Evolutionary conservation across 2,329 filamentous ascomycete species (phyloP).

Genomic region (Penicillium sp.): DNA sequence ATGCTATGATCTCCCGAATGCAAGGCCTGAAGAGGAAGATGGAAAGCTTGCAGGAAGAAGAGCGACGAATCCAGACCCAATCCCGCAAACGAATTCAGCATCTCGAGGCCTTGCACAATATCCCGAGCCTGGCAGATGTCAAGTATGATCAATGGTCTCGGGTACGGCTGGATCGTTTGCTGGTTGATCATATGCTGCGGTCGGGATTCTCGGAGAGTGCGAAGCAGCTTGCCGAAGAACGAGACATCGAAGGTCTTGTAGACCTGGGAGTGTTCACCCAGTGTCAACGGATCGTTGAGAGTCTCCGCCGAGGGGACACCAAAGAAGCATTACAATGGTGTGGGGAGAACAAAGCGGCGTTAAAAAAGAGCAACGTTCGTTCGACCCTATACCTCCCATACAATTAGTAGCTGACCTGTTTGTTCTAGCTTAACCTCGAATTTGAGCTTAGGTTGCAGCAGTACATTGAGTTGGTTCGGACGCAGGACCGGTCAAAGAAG

Average conservation of each 20-base stretch:
- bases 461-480: constrained; percentile 86
- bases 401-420: neutral
- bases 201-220: constrained; percentile 81
- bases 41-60: constrained; percentile 72
- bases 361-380: constrained; percentile 80
- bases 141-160: constrained; percentile 92
- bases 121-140: constrained; percentile 82
- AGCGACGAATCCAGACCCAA: constrained; percentile 72
- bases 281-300: constrained; percentile 75
- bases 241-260: constrained; percentile 75
- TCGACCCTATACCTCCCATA: too few relatives aligned
- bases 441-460: constrained; percentile 93
- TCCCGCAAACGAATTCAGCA: constrained; percentile 76
- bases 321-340: constrained; percentile 86
- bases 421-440: constrained; percentile 73
- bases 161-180: constrained; percentile 73
- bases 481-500: constrained; percentile 62
- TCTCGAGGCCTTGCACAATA: constrained; percentile 75
- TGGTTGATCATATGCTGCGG: constrained; percentile 90
- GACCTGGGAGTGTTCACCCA: constrained; percentile 86
- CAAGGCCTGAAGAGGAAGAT: constrained; percentile 88
- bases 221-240: constrained; percentile 69
- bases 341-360: constrained; percentile 84
- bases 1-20: constrained; percentile 82
- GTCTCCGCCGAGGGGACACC: constrained; percentile 69